A percentile compares a stretch with the other conserved stretches of the same genome.
phyloP scores from a whole-genome alignment of 2,329 filamentous ascomycete genomes.

The Neonectria hederae region DNA sequence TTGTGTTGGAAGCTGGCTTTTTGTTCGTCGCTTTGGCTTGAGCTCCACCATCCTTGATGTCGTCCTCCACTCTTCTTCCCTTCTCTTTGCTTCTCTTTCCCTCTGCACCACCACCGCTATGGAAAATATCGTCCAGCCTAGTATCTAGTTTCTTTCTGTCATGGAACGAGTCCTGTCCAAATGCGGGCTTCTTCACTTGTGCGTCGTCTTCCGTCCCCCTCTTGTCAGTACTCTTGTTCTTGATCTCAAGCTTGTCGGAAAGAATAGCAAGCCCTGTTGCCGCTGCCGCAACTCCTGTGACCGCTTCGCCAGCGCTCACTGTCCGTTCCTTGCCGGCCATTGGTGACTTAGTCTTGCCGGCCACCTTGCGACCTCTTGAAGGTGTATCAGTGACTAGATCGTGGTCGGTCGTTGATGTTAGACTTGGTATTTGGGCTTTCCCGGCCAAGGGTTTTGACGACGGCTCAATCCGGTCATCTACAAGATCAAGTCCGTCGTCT shows the following conservation, averaged over 20 bases:
- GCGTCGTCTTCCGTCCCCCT: conserved; percentile 43
- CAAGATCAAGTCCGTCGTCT: not conserved
- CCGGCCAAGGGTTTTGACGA: not conserved
- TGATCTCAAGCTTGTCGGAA: conserved; percentile 46
- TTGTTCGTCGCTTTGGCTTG: not conserved
- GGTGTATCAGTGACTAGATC: conserved; percentile 8
- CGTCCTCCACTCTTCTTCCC: not conserved
- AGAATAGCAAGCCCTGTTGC: conserved; percentile 45
- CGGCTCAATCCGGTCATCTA: not conserved
- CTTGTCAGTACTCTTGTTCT: conserved; percentile 30
- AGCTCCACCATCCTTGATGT: not conserved
- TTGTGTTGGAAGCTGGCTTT: conserved; percentile 1
- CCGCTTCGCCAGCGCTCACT: conserved; percentile 25
- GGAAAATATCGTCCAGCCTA: conserved; percentile 40
- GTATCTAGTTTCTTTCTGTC: conserved; percentile 11
- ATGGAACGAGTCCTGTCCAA: conserved; percentile 1
- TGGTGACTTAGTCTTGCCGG: not conserved
- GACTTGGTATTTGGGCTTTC: not conserved
- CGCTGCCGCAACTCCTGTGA: conserved; percentile 36
- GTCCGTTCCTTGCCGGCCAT: conserved; percentile 13
- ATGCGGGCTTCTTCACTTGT: conserved; percentile 15
- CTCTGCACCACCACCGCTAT: conserved; percentile 36
- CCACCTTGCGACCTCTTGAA: conserved; percentile 3
- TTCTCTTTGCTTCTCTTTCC: conserved; percentile 8
- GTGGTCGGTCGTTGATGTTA: not conserved